Base-by-base conservation (phyloP, 2,329 filamentous ascomycete species). In the Aspergillus sojae region DNA sequence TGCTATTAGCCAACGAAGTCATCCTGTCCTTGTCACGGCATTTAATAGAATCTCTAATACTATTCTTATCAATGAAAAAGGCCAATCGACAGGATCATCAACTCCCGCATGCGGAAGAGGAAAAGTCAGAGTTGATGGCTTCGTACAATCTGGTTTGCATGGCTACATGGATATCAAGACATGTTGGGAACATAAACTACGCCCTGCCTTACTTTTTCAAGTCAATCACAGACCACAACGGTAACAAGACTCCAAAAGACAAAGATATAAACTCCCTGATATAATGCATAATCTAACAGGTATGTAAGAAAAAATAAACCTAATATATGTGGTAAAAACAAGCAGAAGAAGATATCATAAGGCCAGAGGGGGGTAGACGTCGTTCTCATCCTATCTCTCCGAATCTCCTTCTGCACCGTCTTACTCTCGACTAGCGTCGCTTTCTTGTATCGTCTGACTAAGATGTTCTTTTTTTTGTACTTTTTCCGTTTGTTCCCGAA, bases 281-380 rank as follows among this genome's bases (percentile, higher is more conserved):
- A 69, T 56, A 66, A 69, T 62, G 63, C 58, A 67, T 62, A 45
- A 57, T 59, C 46, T 64, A 43, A 63, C 58, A 63, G 30, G 52
- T 55, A 55, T 58, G 57, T 58, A 64, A 60, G 46, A 26, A 58
- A 62, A 41, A 41, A 32, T n/a, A 52, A 26, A 12, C 36, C 14
- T 21, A 4, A 45, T 46, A 55, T 55, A 32, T 39, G 48, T 43
- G 41, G 50, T 36, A 56, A 46, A 48, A 50, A 36, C n/a, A 43
- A 52, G n/a, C 19, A 28, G 52, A 55, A 36, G 32, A 34, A 23
- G 30, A 26, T 55, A 26, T 55, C 52, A 26, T 26, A 39, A 55
- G 30, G 34, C 26, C n/a, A 26, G 34, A 39, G 14, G 52, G 21
- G 19, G 14, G 19, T 14, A 30, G 12, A 28, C 2, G 11, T 48